These are phyloP conservation scores for Xylaria sp. DNA, from an alignment of 2,329 filamentous ascomycete genomes.

Conservation along the genomic window DNA sequence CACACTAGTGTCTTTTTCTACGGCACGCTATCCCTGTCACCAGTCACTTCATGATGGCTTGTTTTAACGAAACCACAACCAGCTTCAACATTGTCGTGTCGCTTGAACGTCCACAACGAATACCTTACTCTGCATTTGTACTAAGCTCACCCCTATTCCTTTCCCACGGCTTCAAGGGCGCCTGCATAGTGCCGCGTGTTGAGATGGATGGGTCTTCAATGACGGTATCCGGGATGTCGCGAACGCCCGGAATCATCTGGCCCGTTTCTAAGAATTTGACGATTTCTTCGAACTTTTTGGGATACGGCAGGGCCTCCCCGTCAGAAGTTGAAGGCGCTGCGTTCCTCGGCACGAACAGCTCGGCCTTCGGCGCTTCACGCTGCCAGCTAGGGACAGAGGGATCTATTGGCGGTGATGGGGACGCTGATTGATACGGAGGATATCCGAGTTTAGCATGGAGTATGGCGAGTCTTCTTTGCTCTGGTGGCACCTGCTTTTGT, in stretches of 20 bases:
- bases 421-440: constrained; percentile 15
- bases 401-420: constrained; percentile 21
- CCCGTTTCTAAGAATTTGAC: constrained; percentile 78
- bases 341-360: constrained; percentile 48
- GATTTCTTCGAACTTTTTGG: constrained; percentile 78
- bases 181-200: constrained; percentile 45
- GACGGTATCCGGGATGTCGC: constrained; percentile 77
- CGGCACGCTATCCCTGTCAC: background rate
- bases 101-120: background rate
- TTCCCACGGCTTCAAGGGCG: constrained; percentile 73
- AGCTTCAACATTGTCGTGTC: background rate
- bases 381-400: constrained; percentile 49
- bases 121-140: constrained; percentile 20
- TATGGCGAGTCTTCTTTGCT: constrained; percentile 34
- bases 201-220: constrained; percentile 66
- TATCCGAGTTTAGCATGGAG: constrained; percentile 32
- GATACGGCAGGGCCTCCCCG: constrained; percentile 66
- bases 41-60: background rate
- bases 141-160: constrained; percentile 42
- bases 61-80: background rate
- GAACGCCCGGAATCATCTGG: constrained; percentile 78
- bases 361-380: constrained; percentile 48
- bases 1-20: background rate
- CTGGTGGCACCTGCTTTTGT: constrained; percentile 25
- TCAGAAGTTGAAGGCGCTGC: constrained; percentile 34